These are phyloP conservation scores for Lachnellula arida DNA, from an alignment of 2,329 filamentous ascomycete species.

Conservation along the genomic window DNA sequence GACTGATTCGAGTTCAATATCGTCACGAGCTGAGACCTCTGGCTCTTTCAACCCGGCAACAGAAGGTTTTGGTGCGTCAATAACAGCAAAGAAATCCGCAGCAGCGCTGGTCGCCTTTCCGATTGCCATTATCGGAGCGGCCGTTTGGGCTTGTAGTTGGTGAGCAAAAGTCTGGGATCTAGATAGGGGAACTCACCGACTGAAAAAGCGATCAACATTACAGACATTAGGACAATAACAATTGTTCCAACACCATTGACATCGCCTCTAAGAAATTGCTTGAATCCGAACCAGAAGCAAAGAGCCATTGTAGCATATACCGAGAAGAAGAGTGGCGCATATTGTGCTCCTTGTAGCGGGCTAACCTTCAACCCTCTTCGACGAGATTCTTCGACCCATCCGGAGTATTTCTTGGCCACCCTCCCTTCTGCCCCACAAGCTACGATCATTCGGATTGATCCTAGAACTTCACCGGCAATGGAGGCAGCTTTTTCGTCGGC, in stretches of 20 bases:
- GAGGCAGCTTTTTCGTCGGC: conserved; percentile 54
- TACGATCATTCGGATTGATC: conserved; percentile 56
- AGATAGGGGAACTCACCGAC: conserved; percentile 35
- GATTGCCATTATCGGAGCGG: conserved; percentile 53
- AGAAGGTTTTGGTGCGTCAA: conserved; percentile 35
- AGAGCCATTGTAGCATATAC: conserved; percentile 46
- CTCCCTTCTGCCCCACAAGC: conserved; percentile 57
- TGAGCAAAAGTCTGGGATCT: not conserved
- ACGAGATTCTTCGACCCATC: conserved; percentile 51
- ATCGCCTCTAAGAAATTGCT: conserved; percentile 42
- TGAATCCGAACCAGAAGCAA: conserved; percentile 59
- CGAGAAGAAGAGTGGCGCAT: conserved; percentile 41
- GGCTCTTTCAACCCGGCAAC: conserved; percentile 41
- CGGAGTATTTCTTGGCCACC: conserved; percentile 48
- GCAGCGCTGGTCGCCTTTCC: conserved; percentile 35
- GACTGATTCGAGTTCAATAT: conserved; percentile 60
- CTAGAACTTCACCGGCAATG: conserved; percentile 57
- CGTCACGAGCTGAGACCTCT: conserved; percentile 44
- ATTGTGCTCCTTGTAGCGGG: conserved; percentile 49
- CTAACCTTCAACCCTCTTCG: conserved; percentile 44
- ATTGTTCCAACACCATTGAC: conserved; percentile 49
- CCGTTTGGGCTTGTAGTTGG: conserved; percentile 37
- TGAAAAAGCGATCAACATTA: conserved; percentile 54
- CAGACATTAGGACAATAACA: conserved; percentile 40
- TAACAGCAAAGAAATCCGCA: conserved; percentile 34